Evolutionary conservation across 441 rosid genomes (phyloP).

Genomic region (Gossypium lobatum): DNA sequence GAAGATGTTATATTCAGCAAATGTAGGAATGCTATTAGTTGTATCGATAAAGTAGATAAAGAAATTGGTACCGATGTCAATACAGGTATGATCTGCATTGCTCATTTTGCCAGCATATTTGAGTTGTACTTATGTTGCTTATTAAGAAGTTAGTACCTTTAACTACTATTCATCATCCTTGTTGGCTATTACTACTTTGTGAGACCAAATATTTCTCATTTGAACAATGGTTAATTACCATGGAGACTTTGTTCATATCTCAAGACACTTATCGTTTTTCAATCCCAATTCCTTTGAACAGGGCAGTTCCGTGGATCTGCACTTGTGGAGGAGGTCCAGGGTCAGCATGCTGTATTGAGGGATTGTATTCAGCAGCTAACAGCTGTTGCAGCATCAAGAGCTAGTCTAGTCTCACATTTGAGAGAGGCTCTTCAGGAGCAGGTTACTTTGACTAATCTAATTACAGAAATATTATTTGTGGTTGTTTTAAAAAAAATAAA

Average conservation of each 20-base stretch:
- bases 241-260: background rate
- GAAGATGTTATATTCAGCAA: slow-evolving; percentile 59
- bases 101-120: background rate
- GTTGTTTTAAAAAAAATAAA: slow-evolving; percentile 5
- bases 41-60: slow-evolving; percentile 65
- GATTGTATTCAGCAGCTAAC: slow-evolving; percentile 68
- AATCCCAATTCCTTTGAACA: slow-evolving; percentile 24
- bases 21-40: slow-evolving; percentile 54
- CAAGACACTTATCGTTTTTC: background rate
- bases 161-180: background rate
- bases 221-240: background rate
- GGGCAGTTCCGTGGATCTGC: slow-evolving; percentile 43
- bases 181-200: background rate
- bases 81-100: slow-evolving; percentile 45
- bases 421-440: slow-evolving; percentile 87
- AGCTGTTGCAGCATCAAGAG: slow-evolving; percentile 58
- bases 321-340: slow-evolving; percentile 50
- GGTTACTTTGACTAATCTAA: slow-evolving; percentile 37
- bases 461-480: background rate
- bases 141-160: background rate
- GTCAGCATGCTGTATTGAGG: slow-evolving; percentile 52
- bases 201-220: background rate
- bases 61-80: slow-evolving; percentile 48
- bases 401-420: slow-evolving; percentile 61
- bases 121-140: background rate